phyloP scores from a whole-genome alignment of 371 early-diverging fungal genomes.

The Mortierella sp. region DNA sequence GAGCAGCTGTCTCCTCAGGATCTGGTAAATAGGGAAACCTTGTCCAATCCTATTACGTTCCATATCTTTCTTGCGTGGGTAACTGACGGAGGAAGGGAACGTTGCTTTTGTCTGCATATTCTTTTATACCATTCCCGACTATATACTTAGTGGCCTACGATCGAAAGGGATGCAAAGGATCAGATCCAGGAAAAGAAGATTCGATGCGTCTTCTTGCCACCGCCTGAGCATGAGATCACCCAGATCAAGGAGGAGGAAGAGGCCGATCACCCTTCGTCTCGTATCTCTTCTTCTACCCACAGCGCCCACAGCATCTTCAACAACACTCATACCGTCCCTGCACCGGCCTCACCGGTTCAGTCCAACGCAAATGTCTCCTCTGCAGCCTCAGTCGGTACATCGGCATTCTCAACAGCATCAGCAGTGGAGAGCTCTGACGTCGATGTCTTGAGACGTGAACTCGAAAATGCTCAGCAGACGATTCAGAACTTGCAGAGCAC shows the following conservation, averaged over 20 bases:
- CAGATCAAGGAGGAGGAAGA: conserved; percentile 47
- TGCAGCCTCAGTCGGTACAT: neutral
- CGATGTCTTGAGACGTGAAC: conserved; percentile 32
- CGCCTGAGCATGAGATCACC: conserved; percentile 28
- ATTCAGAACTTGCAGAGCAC: conserved; percentile 28
- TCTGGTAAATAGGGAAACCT: conserved; percentile 66
- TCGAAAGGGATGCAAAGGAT: conserved; percentile 63
- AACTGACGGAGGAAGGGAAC: too few relatives aligned
- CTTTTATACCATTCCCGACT: neutral
- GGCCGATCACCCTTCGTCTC: conserved; percentile 11
- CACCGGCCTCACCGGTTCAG: conserved; percentile 17
- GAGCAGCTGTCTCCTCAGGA: conserved; percentile 55
- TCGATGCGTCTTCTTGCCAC: conserved; percentile 66
- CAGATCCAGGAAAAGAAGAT: conserved; percentile 74
- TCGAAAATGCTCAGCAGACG: conserved; percentile 36
- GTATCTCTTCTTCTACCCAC: conserved; percentile 12
- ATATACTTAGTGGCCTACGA: conserved; percentile 64
- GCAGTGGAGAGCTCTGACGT: conserved; percentile 5
- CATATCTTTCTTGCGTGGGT: too few relatives aligned
- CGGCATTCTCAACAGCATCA: neutral
- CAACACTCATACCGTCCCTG: conserved; percentile 7
- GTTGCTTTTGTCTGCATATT: neutral
- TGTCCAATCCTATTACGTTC: too few relatives aligned
- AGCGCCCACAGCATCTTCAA: conserved; percentile 27
- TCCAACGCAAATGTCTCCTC: neutral